Conservation (phyloP, 2,329 filamentous ascomycete genomes). For the Sordariomycetes sp. region DNA sequence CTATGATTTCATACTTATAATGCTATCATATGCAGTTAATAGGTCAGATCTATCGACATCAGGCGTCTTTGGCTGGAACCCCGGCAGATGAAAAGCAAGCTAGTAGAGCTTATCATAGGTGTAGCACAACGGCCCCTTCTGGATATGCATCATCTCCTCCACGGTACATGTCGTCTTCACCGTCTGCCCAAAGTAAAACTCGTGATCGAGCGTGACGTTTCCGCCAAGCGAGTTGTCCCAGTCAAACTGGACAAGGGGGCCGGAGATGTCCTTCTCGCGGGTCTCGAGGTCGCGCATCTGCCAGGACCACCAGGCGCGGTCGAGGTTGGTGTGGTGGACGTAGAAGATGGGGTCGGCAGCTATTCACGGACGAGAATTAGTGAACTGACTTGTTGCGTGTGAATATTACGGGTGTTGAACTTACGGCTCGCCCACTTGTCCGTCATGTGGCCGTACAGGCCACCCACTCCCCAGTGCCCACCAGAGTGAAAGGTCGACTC, state of each 20-base stretch:
- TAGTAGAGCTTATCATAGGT: conserved; percentile 9
- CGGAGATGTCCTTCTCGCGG: neutral
- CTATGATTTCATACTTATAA: no score
- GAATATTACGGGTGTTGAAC: neutral
- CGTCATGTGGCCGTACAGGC: conserved; percentile 5
- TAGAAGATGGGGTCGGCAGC: conserved; percentile 15
- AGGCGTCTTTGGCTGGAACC: no score
- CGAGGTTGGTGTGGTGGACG: conserved; percentile 14
- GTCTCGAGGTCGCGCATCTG: neutral
- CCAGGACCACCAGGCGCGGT: conserved; percentile 11
- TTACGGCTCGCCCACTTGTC: conserved; percentile 6
- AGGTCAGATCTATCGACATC: no score
- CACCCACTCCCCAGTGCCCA: conserved; percentile 5
- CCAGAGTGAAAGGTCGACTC: conserved; percentile 4
- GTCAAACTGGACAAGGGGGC: neutral
- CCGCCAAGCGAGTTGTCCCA: neutral
- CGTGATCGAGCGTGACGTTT: neutral
- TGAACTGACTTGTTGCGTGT: neutral
- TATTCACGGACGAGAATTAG: neutral
- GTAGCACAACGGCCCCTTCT: conserved; percentile 8
- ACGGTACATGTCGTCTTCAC: conserved; percentile 2
- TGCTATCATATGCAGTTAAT: no score
- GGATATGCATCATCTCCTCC: conserved; percentile 10
- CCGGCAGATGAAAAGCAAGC: no score
- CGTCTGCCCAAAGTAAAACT: neutral